A percentile compares a stretch with the other conserved stretches of the same genome.
Evolutionary conservation across 257 asterid species (phyloP).

Genomic region (Nyctanthes arbortristis): DNA sequence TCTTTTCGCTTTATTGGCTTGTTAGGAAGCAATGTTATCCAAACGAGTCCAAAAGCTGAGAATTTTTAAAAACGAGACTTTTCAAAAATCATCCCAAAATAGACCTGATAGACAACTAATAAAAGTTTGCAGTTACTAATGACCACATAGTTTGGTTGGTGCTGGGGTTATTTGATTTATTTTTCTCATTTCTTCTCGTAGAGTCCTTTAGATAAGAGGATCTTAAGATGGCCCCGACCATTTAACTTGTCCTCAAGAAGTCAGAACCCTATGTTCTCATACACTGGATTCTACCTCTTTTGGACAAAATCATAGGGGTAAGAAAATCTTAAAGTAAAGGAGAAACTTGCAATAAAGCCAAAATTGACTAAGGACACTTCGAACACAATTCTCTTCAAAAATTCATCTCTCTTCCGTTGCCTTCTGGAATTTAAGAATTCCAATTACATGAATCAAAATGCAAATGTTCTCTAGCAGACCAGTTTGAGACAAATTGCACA

Average conservation of each 20-base stretch:
- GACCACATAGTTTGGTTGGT: too few species aligned
- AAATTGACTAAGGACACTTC: constrained; percentile 42
- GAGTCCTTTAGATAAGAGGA: constrained; percentile 20
- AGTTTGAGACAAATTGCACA: too few species aligned
- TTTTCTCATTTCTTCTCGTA: too few species aligned
- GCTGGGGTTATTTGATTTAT: too few species aligned
- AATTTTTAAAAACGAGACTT: too few species aligned
- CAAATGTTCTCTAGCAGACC: background rate
- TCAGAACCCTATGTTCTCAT: constrained; percentile 17
- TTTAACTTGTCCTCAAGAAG: too few species aligned
- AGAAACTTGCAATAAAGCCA: constrained; percentile 29
- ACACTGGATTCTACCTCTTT: constrained; percentile 26
- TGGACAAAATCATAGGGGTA: constrained; percentile 8
- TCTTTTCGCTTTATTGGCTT: too few species aligned
- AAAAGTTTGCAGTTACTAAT: too few species aligned
- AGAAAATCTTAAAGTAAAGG: background rate
- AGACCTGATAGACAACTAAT: too few species aligned
- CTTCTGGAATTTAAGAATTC: background rate
- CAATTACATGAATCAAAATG: background rate
- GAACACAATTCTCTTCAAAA: constrained; percentile 1
- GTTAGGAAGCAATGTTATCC: too few species aligned
- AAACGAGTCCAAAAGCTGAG: too few species aligned
- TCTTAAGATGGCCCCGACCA: constrained; percentile 25
- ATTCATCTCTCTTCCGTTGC: constrained; percentile 2
- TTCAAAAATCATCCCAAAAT: too few species aligned